These are phyloP conservation scores for Rubia balearica DNA, from an alignment of 305 asterid species.

Conservation along the genomic window DNA sequence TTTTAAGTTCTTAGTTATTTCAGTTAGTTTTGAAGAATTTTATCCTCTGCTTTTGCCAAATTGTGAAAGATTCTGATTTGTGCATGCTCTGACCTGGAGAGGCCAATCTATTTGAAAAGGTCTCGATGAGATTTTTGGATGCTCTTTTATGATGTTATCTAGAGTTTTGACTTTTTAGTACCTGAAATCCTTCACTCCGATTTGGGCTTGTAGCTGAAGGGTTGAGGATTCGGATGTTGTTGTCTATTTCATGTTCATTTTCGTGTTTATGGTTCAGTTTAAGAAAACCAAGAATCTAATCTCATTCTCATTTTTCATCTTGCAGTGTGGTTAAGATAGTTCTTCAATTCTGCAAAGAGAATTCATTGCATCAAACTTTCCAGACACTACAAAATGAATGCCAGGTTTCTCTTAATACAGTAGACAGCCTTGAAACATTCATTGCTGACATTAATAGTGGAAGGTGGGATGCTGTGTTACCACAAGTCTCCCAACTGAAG, in stretches of 20 bases:
- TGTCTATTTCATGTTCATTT: neutral
- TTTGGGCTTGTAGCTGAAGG: neutral
- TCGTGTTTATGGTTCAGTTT: neutral
- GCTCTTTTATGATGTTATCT: neutral
- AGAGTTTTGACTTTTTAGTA: neutral
- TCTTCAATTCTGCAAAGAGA: conserved; percentile 97
- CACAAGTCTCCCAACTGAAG: conserved; percentile 93
- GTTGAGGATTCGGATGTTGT: neutral
- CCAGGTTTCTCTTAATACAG: conserved; percentile 94
- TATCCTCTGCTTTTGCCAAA: neutral
- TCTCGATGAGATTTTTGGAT: neutral
- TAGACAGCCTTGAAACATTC: conserved; percentile 91
- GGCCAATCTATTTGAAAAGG: neutral
- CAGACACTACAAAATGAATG: conserved; percentile 91
- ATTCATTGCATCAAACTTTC: conserved; percentile 85
- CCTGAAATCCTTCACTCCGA: neutral
- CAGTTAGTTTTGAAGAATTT: neutral
- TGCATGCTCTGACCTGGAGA: neutral
- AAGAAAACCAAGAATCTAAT: neutral
- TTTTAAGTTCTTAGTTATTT: neutral
- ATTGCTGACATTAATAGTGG: conserved; percentile 89
- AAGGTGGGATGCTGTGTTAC: conserved; percentile 98
- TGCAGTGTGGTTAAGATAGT: conserved; percentile 95
- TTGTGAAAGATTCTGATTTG: neutral
- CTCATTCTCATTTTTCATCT: conserved; percentile 1